Evolutionary conservation across 441 rosid genomes (phyloP).

Genomic region (Raphanus hybrid): DNA sequence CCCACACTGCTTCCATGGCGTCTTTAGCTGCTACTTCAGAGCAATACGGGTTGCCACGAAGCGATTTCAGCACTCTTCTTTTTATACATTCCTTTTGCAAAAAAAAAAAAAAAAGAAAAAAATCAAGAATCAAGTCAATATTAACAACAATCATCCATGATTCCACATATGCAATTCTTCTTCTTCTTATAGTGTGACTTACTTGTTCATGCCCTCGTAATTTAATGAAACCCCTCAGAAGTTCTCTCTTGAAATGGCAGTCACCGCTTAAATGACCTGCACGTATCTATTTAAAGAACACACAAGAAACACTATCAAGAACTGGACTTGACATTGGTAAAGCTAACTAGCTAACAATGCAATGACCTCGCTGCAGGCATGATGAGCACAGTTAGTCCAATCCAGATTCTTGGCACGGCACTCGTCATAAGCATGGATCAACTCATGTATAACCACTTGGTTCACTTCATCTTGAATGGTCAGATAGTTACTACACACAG

Average conservation of each 20-base stretch:
- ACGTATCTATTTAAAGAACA: constrained; percentile 60
- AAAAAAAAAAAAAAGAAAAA: not conserved
- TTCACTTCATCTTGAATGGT: constrained; percentile 77
- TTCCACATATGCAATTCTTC: not conserved
- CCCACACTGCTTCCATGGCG: constrained; percentile 97
- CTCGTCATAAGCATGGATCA: constrained; percentile 89
- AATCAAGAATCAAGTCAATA: too few species aligned
- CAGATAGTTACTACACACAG: constrained; percentile 80
- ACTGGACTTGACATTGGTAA: not conserved
- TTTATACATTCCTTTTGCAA: constrained; percentile 74
- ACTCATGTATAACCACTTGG: constrained; percentile 85
- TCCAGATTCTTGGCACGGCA: constrained; percentile 89
- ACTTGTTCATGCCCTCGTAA: constrained; percentile 92
- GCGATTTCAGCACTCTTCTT: constrained; percentile 84
- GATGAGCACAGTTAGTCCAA: constrained; percentile 93
- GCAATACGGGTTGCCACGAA: constrained; percentile 76
- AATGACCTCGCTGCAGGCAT: constrained; percentile 93
- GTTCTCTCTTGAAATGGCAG: constrained; percentile 91
- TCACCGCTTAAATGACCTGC: constrained; percentile 93
- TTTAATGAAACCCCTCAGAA: constrained; percentile 74
- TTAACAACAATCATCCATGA: too few species aligned
- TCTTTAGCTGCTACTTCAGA: constrained; percentile 79
- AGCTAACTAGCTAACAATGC: constrained; percentile 9
- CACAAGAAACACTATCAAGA: too few species aligned
- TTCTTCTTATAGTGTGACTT: constrained; percentile 37